Conservation (phyloP, 345 rosid species). For the Hibiscus tridactylites region DNA sequence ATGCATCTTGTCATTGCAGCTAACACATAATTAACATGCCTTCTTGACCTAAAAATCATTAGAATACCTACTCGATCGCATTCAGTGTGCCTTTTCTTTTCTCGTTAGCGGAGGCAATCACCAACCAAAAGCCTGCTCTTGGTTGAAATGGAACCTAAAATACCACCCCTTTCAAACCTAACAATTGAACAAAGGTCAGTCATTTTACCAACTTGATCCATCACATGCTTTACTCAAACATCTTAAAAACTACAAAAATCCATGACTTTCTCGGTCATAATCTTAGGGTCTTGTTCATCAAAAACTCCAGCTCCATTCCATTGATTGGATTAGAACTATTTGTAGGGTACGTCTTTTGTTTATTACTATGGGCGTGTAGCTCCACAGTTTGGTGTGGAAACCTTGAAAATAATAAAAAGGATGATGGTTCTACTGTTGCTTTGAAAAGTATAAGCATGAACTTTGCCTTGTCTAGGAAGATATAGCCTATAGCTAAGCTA, state of each 20-base stretch:
- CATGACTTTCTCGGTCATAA: too few relatives aligned
- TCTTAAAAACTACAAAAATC: too few relatives aligned
- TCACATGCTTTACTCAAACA: too few relatives aligned
- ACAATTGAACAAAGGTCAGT: neutral
- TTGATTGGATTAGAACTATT: neutral
- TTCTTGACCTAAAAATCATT: constrained; percentile 12
- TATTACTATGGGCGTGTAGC: neutral
- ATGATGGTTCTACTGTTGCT: neutral
- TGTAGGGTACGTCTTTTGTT: neutral
- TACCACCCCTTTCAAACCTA: constrained; percentile 14
- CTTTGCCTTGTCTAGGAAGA: constrained; percentile 1
- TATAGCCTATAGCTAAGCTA: neutral
- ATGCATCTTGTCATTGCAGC: too few relatives aligned
- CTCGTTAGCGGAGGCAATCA: constrained; percentile 19
- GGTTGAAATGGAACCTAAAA: constrained; percentile 14
- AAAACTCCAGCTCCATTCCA: too few relatives aligned
- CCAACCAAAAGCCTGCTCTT: constrained; percentile 12
- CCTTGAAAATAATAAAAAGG: constrained; percentile 1
- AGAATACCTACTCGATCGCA: constrained; percentile 28
- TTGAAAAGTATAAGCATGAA: constrained; percentile 6
- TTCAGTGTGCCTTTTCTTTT: constrained; percentile 23
- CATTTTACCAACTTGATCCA: neutral
- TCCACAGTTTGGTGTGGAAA: neutral
- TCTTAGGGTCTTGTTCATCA: too few relatives aligned
- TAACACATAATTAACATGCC: too few relatives aligned